phyloP scores from a whole-genome alignment of 352 stramenopile genomes.

The Pythium guiyangense region DNA sequence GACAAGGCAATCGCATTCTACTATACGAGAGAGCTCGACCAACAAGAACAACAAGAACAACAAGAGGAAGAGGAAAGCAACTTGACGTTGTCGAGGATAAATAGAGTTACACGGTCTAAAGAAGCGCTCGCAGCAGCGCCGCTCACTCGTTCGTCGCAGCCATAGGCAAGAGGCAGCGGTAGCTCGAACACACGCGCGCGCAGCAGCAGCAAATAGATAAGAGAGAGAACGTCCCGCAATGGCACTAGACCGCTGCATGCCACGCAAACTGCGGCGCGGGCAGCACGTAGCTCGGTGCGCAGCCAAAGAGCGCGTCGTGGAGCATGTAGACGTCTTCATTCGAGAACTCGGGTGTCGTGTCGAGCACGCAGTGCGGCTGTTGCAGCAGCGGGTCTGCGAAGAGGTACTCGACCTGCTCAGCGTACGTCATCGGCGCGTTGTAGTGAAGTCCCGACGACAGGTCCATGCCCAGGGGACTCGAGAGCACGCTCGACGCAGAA shows the following conservation, averaged over 20 bases:
- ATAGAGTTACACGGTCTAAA: too few relatives aligned
- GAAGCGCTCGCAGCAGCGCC: too few relatives aligned
- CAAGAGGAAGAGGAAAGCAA: too few relatives aligned
- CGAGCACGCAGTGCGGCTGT: not conserved
- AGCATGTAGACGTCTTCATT: constrained; percentile 8
- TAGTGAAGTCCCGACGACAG: not conserved
- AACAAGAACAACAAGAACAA: too few relatives aligned
- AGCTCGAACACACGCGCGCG: not conserved
- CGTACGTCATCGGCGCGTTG: not conserved
- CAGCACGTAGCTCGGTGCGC: not conserved
- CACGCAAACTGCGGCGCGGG: not conserved
- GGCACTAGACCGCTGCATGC: not conserved
- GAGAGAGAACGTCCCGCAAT: not conserved
- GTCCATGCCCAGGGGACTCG: constrained; percentile 2
- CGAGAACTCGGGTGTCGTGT: not conserved
- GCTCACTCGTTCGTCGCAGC: too few relatives aligned
- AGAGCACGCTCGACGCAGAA: not conserved
- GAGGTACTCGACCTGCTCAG: constrained; percentile 7
- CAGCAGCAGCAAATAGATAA: not conserved
- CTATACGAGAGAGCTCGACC: too few relatives aligned
- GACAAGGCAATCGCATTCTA: too few relatives aligned
- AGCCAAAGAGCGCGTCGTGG: constrained; percentile 6
- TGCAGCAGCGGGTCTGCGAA: constrained; percentile 9
- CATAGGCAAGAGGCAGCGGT: too few relatives aligned
- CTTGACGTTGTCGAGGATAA: too few relatives aligned